These are phyloP conservation scores for Cystobasidium slooffiae DNA, from an alignment of 1,284 basidiomycete genomes.

Conservation along the genomic window DNA sequence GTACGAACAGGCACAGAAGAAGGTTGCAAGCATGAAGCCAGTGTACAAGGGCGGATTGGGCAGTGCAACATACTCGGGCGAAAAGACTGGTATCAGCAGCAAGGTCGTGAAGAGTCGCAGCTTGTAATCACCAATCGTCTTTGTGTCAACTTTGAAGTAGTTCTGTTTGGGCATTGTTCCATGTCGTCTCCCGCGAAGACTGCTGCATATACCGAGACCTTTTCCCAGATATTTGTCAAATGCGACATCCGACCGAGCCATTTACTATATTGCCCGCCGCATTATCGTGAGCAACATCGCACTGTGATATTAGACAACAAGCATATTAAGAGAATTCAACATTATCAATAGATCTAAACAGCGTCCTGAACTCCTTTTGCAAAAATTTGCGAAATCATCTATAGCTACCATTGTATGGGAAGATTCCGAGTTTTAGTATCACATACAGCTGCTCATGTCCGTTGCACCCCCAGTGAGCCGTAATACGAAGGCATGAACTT, in stretches of 20 bases:
- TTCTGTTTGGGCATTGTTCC: not conserved
- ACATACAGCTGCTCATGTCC: not conserved
- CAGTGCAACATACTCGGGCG: conserved; percentile 61
- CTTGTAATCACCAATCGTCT: conserved; percentile 55
- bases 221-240: too few relatives aligned
- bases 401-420: not conserved
- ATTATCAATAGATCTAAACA: too few relatives aligned
- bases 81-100: conserved; percentile 76
- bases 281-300: too few relatives aligned
- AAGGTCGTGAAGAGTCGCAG: conserved; percentile 78
- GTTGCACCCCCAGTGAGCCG: conserved; percentile 14
- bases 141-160: not conserved
- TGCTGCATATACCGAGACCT: too few relatives aligned
- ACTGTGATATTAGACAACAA: too few relatives aligned
- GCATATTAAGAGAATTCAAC: too few relatives aligned
- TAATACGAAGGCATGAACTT: conserved; percentile 25
- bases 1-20: conserved; percentile 92
- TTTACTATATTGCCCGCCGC: too few relatives aligned
- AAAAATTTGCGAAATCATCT: not conserved
- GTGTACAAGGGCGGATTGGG: conserved; percentile 82
- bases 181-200: too few relatives aligned
- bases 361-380: too few relatives aligned
- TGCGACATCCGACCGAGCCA: too few relatives aligned
- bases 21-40: conserved; percentile 81
- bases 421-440: too few relatives aligned